phyloP scores from a whole-genome alignment of 1,284 basidiomycete species.

The Athelia psychrophila region DNA sequence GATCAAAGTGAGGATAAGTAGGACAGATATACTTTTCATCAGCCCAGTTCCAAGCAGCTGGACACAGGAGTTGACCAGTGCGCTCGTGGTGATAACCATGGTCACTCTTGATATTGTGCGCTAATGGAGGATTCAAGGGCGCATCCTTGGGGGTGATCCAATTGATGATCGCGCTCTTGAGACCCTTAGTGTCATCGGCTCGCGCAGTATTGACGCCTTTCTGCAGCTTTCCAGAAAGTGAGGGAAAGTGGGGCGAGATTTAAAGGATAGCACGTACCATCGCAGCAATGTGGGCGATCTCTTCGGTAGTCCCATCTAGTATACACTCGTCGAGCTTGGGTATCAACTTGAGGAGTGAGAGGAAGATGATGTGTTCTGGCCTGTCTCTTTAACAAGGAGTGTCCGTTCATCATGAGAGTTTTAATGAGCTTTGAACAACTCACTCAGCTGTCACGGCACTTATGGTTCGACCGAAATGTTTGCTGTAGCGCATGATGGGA shows the following conservation, averaged over 20 bases:
- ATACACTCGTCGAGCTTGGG: background rate
- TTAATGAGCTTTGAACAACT: background rate
- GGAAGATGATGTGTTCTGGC: background rate
- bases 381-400: background rate
- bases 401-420: background rate
- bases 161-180: background rate
- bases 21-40: background rate
- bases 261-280: background rate
- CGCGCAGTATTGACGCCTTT: constrained; percentile 1
- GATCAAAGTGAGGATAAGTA: background rate
- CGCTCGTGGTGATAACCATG: background rate
- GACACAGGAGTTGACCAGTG: background rate
- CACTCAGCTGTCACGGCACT: background rate
- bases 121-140: background rate
- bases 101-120: background rate
- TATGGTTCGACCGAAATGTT: background rate
- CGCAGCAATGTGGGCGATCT: background rate
- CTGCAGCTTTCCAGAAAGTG: background rate
- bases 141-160: background rate
- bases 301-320: background rate
- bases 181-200: background rate
- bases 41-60: background rate
- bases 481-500: background rate
- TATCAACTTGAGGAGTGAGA: background rate
- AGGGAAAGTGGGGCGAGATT: background rate